phyloP scores from a whole-genome alignment of 306 rosid species.

The Dryas drummondii region DNA sequence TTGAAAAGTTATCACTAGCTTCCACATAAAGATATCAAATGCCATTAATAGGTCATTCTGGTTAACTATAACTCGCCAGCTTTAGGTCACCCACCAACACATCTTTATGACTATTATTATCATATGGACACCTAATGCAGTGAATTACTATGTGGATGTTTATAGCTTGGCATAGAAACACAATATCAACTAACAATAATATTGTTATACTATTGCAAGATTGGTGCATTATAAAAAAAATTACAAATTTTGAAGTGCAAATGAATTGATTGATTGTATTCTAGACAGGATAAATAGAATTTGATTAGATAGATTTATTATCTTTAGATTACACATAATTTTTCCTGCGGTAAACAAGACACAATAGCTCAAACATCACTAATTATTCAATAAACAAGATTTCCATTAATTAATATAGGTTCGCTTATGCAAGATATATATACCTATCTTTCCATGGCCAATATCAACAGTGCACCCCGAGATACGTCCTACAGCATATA shows the following conservation, averaged over 20 bases:
- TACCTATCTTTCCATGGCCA: slow-evolving; percentile 99
- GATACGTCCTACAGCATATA: slow-evolving; percentile 92
- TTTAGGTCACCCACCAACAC: slow-evolving; percentile 2
- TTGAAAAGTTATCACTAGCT: not conserved
- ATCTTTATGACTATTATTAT: not conserved
- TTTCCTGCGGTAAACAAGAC: not conserved
- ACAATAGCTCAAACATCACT: not conserved
- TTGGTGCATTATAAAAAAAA: not conserved
- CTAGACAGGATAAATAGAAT: not conserved
- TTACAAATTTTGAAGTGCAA: not conserved
- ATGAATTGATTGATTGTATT: not conserved
- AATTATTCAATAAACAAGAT: slow-evolving; percentile 3
- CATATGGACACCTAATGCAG: not conserved
- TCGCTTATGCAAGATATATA: slow-evolving; percentile 11
- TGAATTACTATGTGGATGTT: not conserved
- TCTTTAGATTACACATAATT: not conserved
- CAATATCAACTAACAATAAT: not conserved
- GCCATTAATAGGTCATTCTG: not conserved
- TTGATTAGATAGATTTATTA: not conserved
- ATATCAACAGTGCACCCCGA: slow-evolving; percentile 97
- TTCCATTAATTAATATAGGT: slow-evolving; percentile 4
- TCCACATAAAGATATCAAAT: not conserved
- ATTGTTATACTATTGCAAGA: not conserved
- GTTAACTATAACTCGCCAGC: not conserved
- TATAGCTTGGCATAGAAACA: not conserved